Percentiles rank a stretch among this genome's conserved stretches.
phyloP scores from a whole-genome alignment of 139 green algal species.

The Chlorella sorokiniana region DNA sequence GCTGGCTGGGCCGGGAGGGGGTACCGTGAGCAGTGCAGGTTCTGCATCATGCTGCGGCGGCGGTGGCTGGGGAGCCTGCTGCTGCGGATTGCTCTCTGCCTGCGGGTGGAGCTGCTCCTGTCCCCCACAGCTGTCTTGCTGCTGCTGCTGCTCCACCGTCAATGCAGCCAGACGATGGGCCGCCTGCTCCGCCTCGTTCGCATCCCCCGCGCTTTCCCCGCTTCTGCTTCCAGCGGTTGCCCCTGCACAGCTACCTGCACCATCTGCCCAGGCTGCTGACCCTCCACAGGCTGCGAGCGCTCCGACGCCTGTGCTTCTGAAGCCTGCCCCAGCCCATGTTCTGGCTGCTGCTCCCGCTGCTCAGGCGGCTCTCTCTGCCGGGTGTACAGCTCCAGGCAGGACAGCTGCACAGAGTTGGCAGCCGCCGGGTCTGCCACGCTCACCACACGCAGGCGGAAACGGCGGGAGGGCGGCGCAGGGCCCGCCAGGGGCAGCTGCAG shows the following conservation, averaged over 20 bases:
- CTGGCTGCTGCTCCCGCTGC: neutral
- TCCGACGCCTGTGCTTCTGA: no score
- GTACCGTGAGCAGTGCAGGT: neutral
- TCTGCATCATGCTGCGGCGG: neutral
- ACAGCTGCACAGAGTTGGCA: slow-evolving; percentile 78
- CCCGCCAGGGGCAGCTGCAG: slow-evolving; percentile 36
- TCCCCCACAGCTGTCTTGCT: neutral
- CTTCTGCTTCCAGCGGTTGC: neutral
- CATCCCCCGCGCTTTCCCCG: neutral
- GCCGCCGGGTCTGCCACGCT: slow-evolving; percentile 43
- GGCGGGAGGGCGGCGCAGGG: slow-evolving; percentile 13
- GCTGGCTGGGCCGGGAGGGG: neutral
- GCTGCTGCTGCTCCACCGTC: neutral
- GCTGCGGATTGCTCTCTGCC: neutral
- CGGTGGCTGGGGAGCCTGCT: neutral
- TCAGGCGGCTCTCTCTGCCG: neutral
- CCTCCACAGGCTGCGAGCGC: neutral
- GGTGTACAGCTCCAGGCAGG: slow-evolving; percentile 58
- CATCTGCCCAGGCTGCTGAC: neutral
- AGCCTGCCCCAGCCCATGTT: neutral
- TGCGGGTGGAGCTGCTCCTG: neutral
- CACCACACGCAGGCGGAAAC: slow-evolving; percentile 56
- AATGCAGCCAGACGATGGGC: neutral
- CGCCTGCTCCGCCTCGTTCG: neutral
- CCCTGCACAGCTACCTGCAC: neutral